Conservation (phyloP, 495 filamentous ascomycete genomes). For the Daldinia loculata region DNA sequence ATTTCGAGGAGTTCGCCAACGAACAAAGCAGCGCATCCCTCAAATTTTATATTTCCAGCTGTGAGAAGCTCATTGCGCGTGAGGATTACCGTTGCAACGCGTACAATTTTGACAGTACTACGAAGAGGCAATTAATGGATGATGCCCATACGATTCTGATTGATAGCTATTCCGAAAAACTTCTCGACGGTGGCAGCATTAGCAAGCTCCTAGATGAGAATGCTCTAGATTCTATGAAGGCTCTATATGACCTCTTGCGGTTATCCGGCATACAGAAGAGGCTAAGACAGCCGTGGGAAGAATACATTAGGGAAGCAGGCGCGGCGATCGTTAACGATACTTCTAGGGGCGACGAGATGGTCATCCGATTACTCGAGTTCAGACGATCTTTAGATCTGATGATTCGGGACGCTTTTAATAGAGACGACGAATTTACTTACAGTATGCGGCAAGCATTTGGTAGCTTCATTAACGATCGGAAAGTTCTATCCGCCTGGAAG, state of each 20-base stretch:
- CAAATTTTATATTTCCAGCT: slow-evolving; percentile 73
- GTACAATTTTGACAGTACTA: slow-evolving; percentile 82
- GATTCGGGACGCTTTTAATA: slow-evolving; percentile 74
- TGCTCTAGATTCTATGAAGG: slow-evolving; percentile 71
- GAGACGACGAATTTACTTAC: slow-evolving; percentile 76
- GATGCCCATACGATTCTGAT: slow-evolving; percentile 75
- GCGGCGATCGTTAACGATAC: slow-evolving; percentile 81
- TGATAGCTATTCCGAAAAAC: slow-evolving; percentile 63
- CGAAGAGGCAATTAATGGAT: slow-evolving; percentile 76
- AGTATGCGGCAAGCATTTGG: slow-evolving; percentile 84
- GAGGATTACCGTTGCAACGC: slow-evolving; percentile 78
- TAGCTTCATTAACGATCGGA: slow-evolving; percentile 86
- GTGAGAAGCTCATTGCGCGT: slow-evolving; percentile 68
- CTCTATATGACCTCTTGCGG: slow-evolving; percentile 80
- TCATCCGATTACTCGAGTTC: slow-evolving; percentile 80
- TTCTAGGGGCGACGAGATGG: slow-evolving; percentile 82
- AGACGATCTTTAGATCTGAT: slow-evolving; percentile 81
- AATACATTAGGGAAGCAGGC: slow-evolving; percentile 81
- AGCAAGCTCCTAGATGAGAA: slow-evolving; percentile 71
- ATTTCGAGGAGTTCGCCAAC: slow-evolving; percentile 71
- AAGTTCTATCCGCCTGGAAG: slow-evolving; percentile 71
- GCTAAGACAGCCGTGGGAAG: slow-evolving; percentile 75
- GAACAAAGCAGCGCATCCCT: slow-evolving; percentile 65
- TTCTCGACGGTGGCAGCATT: slow-evolving; percentile 70
- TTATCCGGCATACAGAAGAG: slow-evolving; percentile 67